phyloP scores from a whole-genome alignment of 192 early-diverging fungal species.

The Chytriomyces hyalinus region DNA sequence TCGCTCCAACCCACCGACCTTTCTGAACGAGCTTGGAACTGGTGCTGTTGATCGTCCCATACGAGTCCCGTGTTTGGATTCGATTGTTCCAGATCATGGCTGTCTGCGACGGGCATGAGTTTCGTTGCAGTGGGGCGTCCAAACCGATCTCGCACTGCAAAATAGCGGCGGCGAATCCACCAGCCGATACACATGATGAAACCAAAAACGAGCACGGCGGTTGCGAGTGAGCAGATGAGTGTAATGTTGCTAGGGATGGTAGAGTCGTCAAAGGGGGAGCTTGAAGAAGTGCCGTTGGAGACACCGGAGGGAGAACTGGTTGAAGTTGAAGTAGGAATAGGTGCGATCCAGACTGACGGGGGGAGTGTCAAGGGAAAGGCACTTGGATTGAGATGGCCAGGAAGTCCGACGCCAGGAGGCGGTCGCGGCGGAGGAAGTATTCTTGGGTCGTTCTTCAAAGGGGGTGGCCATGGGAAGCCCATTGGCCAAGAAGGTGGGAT shows the following conservation, averaged over 20 bases:
- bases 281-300: not conserved
- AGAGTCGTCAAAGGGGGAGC: not conserved
- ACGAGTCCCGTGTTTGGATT: not conserved
- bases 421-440: not conserved
- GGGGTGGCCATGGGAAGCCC: not conserved
- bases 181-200: too few species aligned
- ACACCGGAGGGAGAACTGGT: not conserved
- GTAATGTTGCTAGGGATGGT: not conserved
- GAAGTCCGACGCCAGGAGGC: not conserved
- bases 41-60: not conserved
- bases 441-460: not conserved
- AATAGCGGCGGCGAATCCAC: constrained; percentile 1
- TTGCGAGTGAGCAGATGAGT: not conserved
- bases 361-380: not conserved
- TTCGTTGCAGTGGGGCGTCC: not conserved
- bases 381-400: not conserved
- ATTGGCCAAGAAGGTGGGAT: not conserved
- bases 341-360: not conserved
- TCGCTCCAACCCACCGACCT: not conserved
- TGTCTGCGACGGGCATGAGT: not conserved
- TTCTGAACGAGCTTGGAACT: not conserved
- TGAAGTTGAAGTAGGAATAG: not conserved
- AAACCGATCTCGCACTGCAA: not conserved
- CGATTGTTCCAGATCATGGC: not conserved
- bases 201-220: not conserved